These are phyloP conservation scores for Anthracocystis panici-leucophaei DNA, from an alignment of 1,284 basidiomycete species.

Conservation along the genomic window DNA sequence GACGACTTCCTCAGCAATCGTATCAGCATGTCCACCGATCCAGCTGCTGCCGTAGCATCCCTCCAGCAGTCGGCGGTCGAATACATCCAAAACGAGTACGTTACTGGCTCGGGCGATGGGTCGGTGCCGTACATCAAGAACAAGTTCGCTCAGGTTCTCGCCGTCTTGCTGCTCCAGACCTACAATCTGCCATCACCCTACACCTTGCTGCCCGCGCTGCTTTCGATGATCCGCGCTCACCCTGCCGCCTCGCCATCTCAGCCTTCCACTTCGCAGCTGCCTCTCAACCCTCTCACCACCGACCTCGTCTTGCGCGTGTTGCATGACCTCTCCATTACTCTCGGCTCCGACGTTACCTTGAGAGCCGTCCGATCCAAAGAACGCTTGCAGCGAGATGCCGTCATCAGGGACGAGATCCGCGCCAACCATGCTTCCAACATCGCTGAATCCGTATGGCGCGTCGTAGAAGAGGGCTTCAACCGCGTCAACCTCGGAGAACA, in stretches of 20 bases:
- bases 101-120: conserved; percentile 59
- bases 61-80: conserved; percentile 64
- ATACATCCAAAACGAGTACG: conserved; percentile 65
- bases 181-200: conserved; percentile 85
- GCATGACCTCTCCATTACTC: conserved; percentile 66
- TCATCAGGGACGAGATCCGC: conserved; percentile 67
- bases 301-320: conserved; percentile 71
- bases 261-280: conserved; percentile 78
- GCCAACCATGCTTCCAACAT: conserved; percentile 79
- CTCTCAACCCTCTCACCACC: conserved; percentile 89
- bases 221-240: conserved; percentile 69
- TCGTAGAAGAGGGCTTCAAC: conserved; percentile 78
- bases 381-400: conserved; percentile 65
- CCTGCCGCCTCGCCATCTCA: conserved; percentile 71
- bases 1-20: conserved; percentile 86
- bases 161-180: conserved; percentile 90
- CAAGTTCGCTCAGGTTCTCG: conserved; percentile 97
- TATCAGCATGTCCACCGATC: conserved; percentile 46
- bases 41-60: conserved; percentile 57
- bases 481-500: conserved; percentile 49
- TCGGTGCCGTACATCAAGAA: conserved; percentile 78
- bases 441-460: conserved; percentile 85
- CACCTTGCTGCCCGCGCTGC: conserved; percentile 76
- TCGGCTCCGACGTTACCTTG: conserved; percentile 67
- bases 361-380: conserved; percentile 64